Evolutionary conservation across 2,329 filamentous ascomycete genomes (phyloP).

Genomic region (Alternaria burnsii): DNA sequence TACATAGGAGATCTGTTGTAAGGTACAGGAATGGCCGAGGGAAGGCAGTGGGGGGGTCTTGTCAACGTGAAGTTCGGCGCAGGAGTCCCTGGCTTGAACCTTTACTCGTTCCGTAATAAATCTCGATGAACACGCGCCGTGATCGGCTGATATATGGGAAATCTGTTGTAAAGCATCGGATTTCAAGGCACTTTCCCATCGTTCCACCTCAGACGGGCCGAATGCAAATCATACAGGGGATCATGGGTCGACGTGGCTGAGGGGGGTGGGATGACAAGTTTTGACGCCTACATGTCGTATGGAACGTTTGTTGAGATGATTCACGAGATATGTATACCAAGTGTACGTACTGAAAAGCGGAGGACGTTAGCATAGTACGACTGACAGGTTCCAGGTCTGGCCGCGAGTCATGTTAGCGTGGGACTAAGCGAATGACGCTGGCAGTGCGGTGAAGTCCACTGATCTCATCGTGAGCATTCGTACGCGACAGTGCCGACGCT

Average conservation of each 20-base stretch:
- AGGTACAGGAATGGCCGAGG: neutral
- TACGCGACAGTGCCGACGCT: slow-evolving; percentile 14
- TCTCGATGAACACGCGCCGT: neutral
- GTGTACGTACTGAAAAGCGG: slow-evolving; percentile 2
- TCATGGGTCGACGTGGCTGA: neutral
- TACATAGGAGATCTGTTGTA: neutral
- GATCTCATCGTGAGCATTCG: slow-evolving; percentile 24
- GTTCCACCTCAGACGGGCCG: slow-evolving; percentile 11
- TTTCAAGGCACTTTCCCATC: slow-evolving; percentile 16
- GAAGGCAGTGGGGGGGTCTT: neutral
- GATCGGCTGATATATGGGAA: slow-evolving; percentile 4
- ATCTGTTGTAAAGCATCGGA: slow-evolving; percentile 1
- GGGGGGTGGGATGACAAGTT: neutral
- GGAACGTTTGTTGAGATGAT: neutral
- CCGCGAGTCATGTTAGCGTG: slow-evolving; percentile 22
- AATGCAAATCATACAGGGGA: neutral
- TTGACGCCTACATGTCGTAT: neutral
- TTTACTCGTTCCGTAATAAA: neutral
- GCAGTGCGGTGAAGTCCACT: slow-evolving; percentile 18
- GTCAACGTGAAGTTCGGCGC: neutral
- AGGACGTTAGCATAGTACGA: slow-evolving; percentile 10
- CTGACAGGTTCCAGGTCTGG: slow-evolving; percentile 4
- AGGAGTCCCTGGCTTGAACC: neutral
- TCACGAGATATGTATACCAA: neutral
- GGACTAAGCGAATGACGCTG: slow-evolving; percentile 21